A percentile compares a stretch with the other conserved stretches of the same genome.
phyloP scores from a whole-genome alignment of 2,329 filamentous ascomycete genomes.

The Microdochium nivale region DNA sequence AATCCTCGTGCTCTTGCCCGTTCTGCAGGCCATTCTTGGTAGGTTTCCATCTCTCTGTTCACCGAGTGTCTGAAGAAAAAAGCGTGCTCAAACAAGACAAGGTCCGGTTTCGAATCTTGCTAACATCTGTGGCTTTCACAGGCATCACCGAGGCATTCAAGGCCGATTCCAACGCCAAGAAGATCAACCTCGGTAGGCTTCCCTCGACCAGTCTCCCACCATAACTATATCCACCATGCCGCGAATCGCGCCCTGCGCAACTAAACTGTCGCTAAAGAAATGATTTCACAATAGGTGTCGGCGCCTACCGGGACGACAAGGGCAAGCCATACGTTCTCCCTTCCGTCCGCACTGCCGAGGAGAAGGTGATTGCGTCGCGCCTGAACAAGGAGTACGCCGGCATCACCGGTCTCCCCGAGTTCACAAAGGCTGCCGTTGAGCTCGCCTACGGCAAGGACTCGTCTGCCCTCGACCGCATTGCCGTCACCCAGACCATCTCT shows the following conservation, averaged over 20 bases:
- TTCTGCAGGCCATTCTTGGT: slow-evolving; percentile 65
- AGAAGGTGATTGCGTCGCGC: slow-evolving; percentile 68
- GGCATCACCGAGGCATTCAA: slow-evolving; percentile 99
- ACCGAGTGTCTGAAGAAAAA: not conserved
- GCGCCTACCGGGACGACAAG: slow-evolving; percentile 95
- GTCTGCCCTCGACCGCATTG: slow-evolving; percentile 67
- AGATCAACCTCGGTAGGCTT: slow-evolving; percentile 86
- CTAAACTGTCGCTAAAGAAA: not conserved
- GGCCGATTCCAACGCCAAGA: slow-evolving; percentile 84
- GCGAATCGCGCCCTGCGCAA: not conserved
- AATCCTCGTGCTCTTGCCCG: slow-evolving; percentile 11
- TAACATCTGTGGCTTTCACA: slow-evolving; percentile 18
- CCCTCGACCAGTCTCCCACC: slow-evolving; percentile 3
- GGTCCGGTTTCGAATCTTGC: not conserved
- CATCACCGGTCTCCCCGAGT: slow-evolving; percentile 91
- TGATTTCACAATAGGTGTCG: slow-evolving; percentile 55
- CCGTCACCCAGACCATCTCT: slow-evolving; percentile 96
- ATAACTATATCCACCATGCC: slow-evolving; percentile 3
- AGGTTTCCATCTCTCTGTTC: slow-evolving; percentile 23
- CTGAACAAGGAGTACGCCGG: slow-evolving; percentile 97
- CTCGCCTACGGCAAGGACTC: slow-evolving; percentile 85
- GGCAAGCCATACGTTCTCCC: slow-evolving; percentile 98
- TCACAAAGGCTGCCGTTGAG: slow-evolving; percentile 84
- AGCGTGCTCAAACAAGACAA: not conserved
- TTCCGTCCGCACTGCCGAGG: slow-evolving; percentile 82